These are phyloP conservation scores for Cryoendolithus antarcticus DNA, from an alignment of 2,329 filamentous ascomycete species.

Conservation along the genomic window DNA sequence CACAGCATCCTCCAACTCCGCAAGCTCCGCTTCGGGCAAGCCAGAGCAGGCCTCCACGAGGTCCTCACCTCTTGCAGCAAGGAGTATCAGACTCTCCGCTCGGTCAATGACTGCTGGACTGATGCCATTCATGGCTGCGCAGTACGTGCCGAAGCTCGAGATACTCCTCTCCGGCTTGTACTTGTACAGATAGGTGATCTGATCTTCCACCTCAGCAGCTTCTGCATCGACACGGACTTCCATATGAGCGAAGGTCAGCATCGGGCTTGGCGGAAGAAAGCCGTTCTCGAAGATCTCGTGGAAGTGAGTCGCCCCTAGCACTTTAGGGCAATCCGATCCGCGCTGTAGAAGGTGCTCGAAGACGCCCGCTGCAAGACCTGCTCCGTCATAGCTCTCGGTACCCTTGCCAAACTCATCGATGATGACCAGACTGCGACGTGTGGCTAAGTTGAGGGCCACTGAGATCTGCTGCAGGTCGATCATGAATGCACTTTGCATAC, in stretches of 20 bases:
- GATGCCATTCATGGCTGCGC: constrained; percentile 78
- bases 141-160: constrained; percentile 74
- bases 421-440: constrained; percentile 65
- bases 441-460: constrained; percentile 62
- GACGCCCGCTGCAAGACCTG: constrained; percentile 50
- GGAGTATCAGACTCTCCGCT: constrained; percentile 58
- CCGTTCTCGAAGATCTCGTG: constrained; percentile 61
- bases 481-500: constrained; percentile 55
- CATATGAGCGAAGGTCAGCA: constrained; percentile 57
- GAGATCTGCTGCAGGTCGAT: constrained; percentile 82
- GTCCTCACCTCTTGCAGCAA: constrained; percentile 63
- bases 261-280: constrained; percentile 39
- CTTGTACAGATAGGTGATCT: constrained; percentile 30
- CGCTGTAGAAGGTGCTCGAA: constrained; percentile 44
- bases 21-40: constrained; percentile 50
- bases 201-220: constrained; percentile 42
- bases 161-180: constrained; percentile 50
- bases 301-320: constrained; percentile 51
- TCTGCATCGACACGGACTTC: constrained; percentile 49
- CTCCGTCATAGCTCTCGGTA: constrained; percentile 51
- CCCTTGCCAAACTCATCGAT: constrained; percentile 83
- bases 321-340: constrained; percentile 41
- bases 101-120: constrained; percentile 58
- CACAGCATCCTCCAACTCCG: constrained; percentile 56
- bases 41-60: constrained; percentile 59